Conservation (phyloP, 106 monocot species). For the Narthecium ossifragum region DNA sequence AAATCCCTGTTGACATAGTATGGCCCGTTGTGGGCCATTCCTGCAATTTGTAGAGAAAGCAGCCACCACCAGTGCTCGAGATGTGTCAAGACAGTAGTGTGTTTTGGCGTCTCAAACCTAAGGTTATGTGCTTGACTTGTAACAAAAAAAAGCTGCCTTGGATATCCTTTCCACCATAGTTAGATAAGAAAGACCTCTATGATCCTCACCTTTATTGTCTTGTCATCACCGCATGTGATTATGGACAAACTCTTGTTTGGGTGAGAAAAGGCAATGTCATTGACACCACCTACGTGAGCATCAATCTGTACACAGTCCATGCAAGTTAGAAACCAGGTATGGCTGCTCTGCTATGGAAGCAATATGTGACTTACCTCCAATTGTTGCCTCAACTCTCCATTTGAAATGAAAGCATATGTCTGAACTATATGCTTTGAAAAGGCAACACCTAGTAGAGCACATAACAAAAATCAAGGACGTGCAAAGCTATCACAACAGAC, state of each 20-base stretch:
- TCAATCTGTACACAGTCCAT: conserved; percentile 49
- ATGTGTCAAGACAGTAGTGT: no score
- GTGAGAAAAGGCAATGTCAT: conserved; percentile 94
- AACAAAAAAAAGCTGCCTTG: not conserved
- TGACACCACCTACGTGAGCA: conserved; percentile 94
- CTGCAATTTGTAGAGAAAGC: no score
- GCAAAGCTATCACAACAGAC: no score
- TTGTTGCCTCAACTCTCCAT: conserved; percentile 78
- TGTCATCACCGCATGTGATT: conserved; percentile 83
- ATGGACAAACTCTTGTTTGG: conserved; percentile 83
- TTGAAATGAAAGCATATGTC: conserved; percentile 64
- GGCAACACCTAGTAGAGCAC: conserved; percentile 65
- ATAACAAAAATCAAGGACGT: not conserved
- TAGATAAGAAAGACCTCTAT: not conserved
- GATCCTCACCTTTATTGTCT: conserved; percentile 54
- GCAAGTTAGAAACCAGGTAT: conserved; percentile 11
- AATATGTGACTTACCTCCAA: conserved; percentile 48
- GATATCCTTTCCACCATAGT: not conserved
- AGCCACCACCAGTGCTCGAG: no score
- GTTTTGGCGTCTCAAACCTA: no score
- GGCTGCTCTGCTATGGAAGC: not conserved
- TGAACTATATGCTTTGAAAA: conserved; percentile 98
- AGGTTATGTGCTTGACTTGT: not conserved
- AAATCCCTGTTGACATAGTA: no score
- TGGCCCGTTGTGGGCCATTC: no score